Evolutionary conservation across 768 basidiomycete species (phyloP).

Genomic region (Pleurotus pulmonarius): DNA sequence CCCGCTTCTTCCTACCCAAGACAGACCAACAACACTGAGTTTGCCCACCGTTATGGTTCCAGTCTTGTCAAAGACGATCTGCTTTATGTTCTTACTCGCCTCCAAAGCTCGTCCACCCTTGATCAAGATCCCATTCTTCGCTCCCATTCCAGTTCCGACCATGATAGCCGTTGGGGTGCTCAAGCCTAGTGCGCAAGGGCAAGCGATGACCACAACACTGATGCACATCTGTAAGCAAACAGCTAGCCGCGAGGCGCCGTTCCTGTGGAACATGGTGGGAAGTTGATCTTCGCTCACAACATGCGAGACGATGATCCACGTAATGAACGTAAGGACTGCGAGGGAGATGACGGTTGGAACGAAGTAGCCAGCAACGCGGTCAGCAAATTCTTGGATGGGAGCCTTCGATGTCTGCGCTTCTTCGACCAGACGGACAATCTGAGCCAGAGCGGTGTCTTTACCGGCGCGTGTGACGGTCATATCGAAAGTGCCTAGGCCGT

Average conservation of each 20-base stretch:
- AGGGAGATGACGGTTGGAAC: slow-evolving; percentile 89
- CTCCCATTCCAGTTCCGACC: slow-evolving; percentile 98
- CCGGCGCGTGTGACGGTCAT: slow-evolving; percentile 95
- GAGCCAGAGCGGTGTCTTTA: slow-evolving; percentile 92
- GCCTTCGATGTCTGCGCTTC: slow-evolving; percentile 98
- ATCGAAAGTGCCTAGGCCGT: slow-evolving; percentile 95
- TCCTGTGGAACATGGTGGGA: slow-evolving; percentile 80
- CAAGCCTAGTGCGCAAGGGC: slow-evolving; percentile 94
- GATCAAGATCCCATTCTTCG: slow-evolving; percentile 95
- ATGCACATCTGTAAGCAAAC: slow-evolving; percentile 97
- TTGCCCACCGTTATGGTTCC: slow-evolving; percentile 97
- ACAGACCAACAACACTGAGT: slow-evolving; percentile 70
- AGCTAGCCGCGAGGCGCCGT: slow-evolving; percentile 82
- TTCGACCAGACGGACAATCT: slow-evolving; percentile 95
- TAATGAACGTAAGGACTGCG: slow-evolving; percentile 73
- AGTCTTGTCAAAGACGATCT: slow-evolving; percentile 93
- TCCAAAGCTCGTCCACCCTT: slow-evolving; percentile 95
- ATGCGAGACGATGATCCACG: slow-evolving; percentile 76
- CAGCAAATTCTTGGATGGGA: slow-evolving; percentile 96
- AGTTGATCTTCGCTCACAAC: slow-evolving; percentile 53
- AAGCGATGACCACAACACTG: slow-evolving; percentile 96
- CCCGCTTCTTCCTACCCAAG: slow-evolving; percentile 53
- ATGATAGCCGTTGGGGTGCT: slow-evolving; percentile 98
- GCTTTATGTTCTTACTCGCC: slow-evolving; percentile 77
- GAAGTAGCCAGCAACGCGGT: slow-evolving; percentile 91